phyloP scores from a whole-genome alignment of 2,329 filamentous ascomycete genomes.

The Cryoendolithus antarcticus region DNA sequence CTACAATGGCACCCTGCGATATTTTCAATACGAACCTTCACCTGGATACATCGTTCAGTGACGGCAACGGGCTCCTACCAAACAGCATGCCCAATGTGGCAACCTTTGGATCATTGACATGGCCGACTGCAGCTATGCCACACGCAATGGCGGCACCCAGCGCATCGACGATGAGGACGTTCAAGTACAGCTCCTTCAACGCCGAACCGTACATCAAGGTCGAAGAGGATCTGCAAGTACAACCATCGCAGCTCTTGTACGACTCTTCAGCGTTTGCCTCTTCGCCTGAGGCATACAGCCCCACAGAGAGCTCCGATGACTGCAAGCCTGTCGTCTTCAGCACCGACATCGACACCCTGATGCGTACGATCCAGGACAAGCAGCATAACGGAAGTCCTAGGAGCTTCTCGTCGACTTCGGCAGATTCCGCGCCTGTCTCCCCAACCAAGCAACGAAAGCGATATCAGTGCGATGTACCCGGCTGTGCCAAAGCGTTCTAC shows the following conservation, averaged over 20 bases:
- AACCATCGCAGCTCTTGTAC: conserved; percentile 27
- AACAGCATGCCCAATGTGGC: conserved; percentile 6
- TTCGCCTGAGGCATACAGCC: conserved; percentile 28
- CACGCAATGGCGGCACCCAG: conserved; percentile 1
- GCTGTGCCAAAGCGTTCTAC: conserved; percentile 70
- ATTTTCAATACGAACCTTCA: conserved; percentile 9
- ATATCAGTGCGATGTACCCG: conserved; percentile 60
- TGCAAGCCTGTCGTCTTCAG: conserved; percentile 46
- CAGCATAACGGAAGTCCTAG: too few relatives aligned
- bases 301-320: conserved; percentile 29
- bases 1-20: conserved; percentile 12
- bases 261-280: conserved; percentile 20
- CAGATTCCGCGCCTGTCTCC: too few relatives aligned
- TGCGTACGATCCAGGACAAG: conserved; percentile 64
- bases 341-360: conserved; percentile 77
- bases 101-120: conserved; percentile 10
- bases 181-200: conserved; percentile 5
- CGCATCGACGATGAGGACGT: background rate
- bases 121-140: conserved; percentile 7
- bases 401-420: too few relatives aligned
- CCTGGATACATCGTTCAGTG: conserved; percentile 6
- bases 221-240: conserved; percentile 28
- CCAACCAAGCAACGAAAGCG: conserved; percentile 41
- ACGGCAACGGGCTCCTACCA: conserved; percentile 6
- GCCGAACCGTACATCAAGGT: conserved; percentile 30